Evolutionary conservation across 495 filamentous ascomycete genomes (phyloP).

Genomic region (Stereocaulon alpinum): DNA sequence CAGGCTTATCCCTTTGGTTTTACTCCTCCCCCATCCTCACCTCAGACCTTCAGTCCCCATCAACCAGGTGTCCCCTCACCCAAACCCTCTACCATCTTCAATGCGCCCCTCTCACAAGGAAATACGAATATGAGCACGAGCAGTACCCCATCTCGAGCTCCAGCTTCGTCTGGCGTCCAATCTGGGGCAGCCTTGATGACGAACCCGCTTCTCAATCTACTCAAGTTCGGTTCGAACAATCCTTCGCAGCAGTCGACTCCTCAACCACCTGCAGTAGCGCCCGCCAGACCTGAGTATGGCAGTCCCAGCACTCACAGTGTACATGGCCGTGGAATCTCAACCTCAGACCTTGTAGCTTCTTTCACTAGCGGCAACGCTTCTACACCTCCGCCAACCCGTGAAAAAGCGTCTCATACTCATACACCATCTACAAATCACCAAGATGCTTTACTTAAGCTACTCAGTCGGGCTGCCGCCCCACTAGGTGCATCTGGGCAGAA

Average conservation of each 20-base stretch:
- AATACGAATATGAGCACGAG: neutral
- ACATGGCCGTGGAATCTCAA: slow-evolving; percentile 46
- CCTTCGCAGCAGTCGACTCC: slow-evolving; percentile 26
- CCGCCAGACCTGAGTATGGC: slow-evolving; percentile 31
- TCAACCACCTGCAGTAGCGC: slow-evolving; percentile 31
- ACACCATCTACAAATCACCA: slow-evolving; percentile 43
- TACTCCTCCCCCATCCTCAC: slow-evolving; percentile 1
- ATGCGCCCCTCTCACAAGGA: neutral
- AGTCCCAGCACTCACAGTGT: slow-evolving; percentile 29
- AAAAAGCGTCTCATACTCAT: slow-evolving; percentile 17
- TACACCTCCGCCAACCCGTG: slow-evolving; percentile 26
- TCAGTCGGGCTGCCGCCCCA: slow-evolving; percentile 44
- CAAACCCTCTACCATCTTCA: neutral
- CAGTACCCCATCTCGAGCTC: slow-evolving; percentile 15
- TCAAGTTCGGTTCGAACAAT: slow-evolving; percentile 65
- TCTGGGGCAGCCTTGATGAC: slow-evolving; percentile 15
- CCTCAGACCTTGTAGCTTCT: slow-evolving; percentile 55
- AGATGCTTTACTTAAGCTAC: slow-evolving; percentile 54
- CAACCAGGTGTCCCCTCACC: neutral
- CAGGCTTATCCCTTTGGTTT: slow-evolving; percentile 14
- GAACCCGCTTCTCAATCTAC: slow-evolving; percentile 58
- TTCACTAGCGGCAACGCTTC: slow-evolving; percentile 37
- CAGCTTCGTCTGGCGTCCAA: slow-evolving; percentile 14
- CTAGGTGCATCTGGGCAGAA: slow-evolving; percentile 19
- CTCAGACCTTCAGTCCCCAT: neutral